Evolutionary conservation across 768 basidiomycete genomes (phyloP), one percentile per base, ranked within the genome.

Genomic region (Suillus weaverae): DNA sequence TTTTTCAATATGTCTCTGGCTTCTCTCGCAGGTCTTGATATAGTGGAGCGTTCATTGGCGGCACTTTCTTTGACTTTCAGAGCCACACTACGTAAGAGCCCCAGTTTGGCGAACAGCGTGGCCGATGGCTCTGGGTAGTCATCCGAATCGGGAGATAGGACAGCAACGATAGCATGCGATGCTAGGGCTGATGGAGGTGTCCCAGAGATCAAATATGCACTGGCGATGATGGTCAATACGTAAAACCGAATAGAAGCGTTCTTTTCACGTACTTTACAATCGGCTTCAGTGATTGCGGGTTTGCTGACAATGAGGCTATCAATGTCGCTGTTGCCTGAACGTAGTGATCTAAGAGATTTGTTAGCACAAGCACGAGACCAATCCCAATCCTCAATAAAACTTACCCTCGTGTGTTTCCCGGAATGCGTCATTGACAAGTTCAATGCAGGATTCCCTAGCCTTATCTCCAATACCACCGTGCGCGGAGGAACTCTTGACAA

Each of bases 11-110:
- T 63, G 60, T 97, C 95, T 66, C 89, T 83, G 3, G 95, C 89
- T 71, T 96, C 94, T 51, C 94, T 81, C 8, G 93, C 90, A 0
- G 93, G 94, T 54, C 94, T 81, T 11, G 91, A 83, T 50, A 96
- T 86, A 22, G 84, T 81, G 3, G 91, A 86, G 41, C 85, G 85
- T 50, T 95, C 92, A 66, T 83, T 87, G 3, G 82, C 86, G 1
- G 85, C 83, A 69, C 89, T 86, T 67, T 90, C 89, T 60, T 87
- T 79, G 4, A 91, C 82, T 73, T 95, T 95, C 73, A 89, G 85
- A 0, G 90, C 86, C 4, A 95, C 85, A 48, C 77, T 83, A 7
- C 83, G 83, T 38, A 90, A 76, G 6, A 90, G 69, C 4, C 83
- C 82, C 3, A 93, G 79, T 61, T 77, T 89, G 84, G 83, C 95